A percentile compares a stretch with the other conserved stretches of the same genome.
phyloP scores from a whole-genome alignment of 176 grass and related monocot genomes.

The Raddia guianensis region DNA sequence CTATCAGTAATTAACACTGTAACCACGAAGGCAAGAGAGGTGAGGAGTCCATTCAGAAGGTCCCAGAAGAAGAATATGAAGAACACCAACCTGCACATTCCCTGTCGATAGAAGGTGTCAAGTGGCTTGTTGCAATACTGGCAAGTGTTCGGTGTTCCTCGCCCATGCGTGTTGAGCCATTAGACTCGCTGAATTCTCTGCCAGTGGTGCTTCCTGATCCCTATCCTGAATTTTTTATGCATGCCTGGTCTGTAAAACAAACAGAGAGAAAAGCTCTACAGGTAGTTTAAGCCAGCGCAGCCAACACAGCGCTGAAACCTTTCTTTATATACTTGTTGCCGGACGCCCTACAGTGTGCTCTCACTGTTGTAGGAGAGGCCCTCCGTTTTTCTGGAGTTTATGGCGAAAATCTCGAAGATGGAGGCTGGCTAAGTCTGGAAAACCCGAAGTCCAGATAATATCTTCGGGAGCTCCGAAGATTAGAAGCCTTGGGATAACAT shows the following conservation, averaged over 20 bases:
- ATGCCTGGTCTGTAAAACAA: conserved; percentile 6
- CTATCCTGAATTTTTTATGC: not conserved
- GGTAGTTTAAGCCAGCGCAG: no score
- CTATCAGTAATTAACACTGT: not conserved
- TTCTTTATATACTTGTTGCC: no score
- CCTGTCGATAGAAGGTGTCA: not conserved
- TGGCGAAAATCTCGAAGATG: no score
- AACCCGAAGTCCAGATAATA: no score
- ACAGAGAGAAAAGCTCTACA: no score
- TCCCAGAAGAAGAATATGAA: conserved; percentile 23
- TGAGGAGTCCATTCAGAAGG: conserved; percentile 32
- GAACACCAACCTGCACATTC: not conserved
- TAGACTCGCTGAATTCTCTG: not conserved
- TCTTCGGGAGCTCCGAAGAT: no score
- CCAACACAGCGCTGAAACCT: no score
- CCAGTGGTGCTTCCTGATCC: conserved; percentile 4
- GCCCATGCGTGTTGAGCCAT: not conserved
- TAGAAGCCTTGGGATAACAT: no score
- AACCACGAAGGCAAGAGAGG: conserved; percentile 34
- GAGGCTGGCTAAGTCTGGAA: no score
- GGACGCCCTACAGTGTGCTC: no score
- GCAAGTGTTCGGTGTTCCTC: conserved; percentile 4
- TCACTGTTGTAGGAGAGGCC: no score
- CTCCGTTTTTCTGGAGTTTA: no score
- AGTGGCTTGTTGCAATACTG: conserved; percentile 17